These are phyloP conservation scores for Hymenoscyphus albidus DNA, from an alignment of 2,329 filamentous ascomycete genomes.

Conservation along the genomic window DNA sequence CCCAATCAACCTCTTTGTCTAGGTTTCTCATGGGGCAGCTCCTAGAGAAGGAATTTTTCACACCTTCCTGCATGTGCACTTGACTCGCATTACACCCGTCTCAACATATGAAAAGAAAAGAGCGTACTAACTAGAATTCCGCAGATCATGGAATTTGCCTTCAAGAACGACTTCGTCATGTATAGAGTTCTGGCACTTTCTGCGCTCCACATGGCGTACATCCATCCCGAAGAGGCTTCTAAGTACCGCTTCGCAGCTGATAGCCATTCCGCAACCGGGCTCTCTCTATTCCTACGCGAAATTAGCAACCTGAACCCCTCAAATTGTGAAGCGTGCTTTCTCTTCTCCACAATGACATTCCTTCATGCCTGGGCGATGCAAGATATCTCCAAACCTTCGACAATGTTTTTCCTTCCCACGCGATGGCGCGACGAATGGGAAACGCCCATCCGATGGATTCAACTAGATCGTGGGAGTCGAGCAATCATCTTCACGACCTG, in stretches of 20 bases:
- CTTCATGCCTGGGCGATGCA: slow-evolving; percentile 35
- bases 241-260: slow-evolving; percentile 32
- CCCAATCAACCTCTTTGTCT: too few species aligned
- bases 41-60: too few species aligned
- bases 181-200: slow-evolving; percentile 37
- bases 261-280: slow-evolving; percentile 32
- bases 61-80: too few species aligned
- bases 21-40: too few species aligned
- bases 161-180: slow-evolving; percentile 36
- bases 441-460: slow-evolving; percentile 32
- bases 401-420: slow-evolving; percentile 35
- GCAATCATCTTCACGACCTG: slow-evolving; percentile 14
- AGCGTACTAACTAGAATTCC: too few species aligned
- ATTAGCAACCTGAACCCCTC: slow-evolving; percentile 44
- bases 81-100: too few species aligned
- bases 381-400: slow-evolving; percentile 24
- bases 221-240: slow-evolving; percentile 22
- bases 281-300: slow-evolving; percentile 34
- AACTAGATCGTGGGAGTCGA: slow-evolving; percentile 34
- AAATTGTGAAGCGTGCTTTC: slow-evolving; percentile 34
- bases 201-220: slow-evolving; percentile 37
- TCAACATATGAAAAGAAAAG: too few species aligned
- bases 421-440: slow-evolving; percentile 30
- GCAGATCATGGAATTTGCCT: slow-evolving; percentile 21
- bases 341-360: slow-evolving; percentile 35